A percentile compares a stretch with the other conserved stretches of the same genome.
Evolutionary conservation across 192 early-diverging fungal genomes (phyloP).

Genomic region (Backusella parvicylindrica): DNA sequence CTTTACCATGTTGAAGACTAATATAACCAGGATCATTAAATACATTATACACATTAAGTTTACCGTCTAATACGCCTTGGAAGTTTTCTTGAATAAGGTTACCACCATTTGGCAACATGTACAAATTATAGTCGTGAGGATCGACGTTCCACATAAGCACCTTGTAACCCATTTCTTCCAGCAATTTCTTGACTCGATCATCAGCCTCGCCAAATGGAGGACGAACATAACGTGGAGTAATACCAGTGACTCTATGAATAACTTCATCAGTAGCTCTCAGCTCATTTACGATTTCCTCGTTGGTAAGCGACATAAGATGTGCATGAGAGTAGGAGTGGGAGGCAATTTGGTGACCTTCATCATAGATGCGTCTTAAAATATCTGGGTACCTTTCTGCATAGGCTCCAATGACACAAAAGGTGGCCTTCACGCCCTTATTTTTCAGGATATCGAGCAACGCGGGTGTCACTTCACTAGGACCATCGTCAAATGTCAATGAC

Average conservation of each 20-base stretch:
- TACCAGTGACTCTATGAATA: constrained; percentile 47
- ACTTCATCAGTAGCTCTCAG: constrained; percentile 44
- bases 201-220: constrained; percentile 64
- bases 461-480: constrained; percentile 49
- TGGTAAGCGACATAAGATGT: constrained; percentile 42
- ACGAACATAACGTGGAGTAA: constrained; percentile 55
- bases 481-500: constrained; percentile 57
- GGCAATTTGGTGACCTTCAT: constrained; percentile 59
- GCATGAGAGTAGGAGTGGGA: constrained; percentile 52
- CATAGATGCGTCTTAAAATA: constrained; percentile 41
- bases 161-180: constrained; percentile 33
- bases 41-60: constrained; percentile 7
- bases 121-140: constrained; percentile 30
- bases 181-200: constrained; percentile 50
- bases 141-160: constrained; percentile 37
- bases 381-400: constrained; percentile 45
- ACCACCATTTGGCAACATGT: constrained; percentile 9
- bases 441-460: constrained; percentile 51
- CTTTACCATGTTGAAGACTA: constrained; percentile 35
- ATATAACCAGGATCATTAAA: constrained; percentile 29
- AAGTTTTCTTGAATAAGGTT: constrained; percentile 5
- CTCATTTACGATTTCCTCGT: constrained; percentile 38
- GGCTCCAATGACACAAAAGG: constrained; percentile 66
- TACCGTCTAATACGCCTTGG: background rate
- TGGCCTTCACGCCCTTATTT: constrained; percentile 52